Conservation (phyloP, 306 rosid genomes). For the Luffa aegyptiaca region DNA sequence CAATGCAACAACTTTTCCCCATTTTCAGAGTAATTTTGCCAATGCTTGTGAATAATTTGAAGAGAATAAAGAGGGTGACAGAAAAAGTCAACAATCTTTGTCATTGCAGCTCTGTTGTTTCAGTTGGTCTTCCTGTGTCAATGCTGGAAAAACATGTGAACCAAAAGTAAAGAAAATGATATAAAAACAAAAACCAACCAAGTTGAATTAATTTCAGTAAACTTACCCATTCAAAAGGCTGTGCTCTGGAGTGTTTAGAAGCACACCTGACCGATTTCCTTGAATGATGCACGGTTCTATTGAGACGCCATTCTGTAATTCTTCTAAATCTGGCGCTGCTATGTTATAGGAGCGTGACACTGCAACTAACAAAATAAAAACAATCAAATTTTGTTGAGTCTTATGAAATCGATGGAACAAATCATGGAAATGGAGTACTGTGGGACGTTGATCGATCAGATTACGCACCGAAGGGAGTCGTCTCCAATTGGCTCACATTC, state of each 20-base stretch:
- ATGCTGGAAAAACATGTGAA: neutral
- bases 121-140: neutral
- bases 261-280: conserved; percentile 24
- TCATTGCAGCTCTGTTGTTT: neutral
- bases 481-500: neutral
- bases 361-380: neutral
- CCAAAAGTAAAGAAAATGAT: neutral
- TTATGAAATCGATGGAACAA: neutral
- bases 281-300: conserved; percentile 25
- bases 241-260: conserved; percentile 22
- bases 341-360: neutral
- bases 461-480: neutral
- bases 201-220: neutral
- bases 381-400: neutral
- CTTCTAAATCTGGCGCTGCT: neutral
- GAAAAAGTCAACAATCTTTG: neutral
- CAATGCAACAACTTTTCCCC: neutral
- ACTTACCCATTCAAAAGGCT: conserved; percentile 15
- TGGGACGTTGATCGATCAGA: neutral
- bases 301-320: neutral
- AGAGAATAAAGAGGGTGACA: neutral
- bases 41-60: neutral
- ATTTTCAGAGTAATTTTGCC: neutral
- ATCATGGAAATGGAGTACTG: neutral
- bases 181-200: neutral